Evolutionary conservation across 1,284 basidiomycete genomes (phyloP).

Genomic region (Exobasidium cylindrosporum): DNA sequence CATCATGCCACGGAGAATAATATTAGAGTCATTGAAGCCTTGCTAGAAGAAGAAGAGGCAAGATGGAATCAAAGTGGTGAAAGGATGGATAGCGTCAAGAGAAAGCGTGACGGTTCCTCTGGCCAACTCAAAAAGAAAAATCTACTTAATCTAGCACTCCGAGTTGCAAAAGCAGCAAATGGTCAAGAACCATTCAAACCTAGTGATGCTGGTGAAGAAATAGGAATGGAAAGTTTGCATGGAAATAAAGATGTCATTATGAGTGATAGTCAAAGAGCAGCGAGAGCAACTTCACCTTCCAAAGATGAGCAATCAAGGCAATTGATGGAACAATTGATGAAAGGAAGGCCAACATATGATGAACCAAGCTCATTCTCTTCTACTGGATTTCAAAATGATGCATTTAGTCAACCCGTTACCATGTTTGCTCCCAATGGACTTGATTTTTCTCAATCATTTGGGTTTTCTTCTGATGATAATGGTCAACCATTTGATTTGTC

Average conservation of each 20-base stretch:
- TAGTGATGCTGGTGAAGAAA: neutral
- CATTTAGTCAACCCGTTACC: neutral
- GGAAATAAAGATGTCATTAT: constrained; percentile 17
- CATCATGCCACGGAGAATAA: constrained; percentile 34
- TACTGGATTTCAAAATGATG: neutral
- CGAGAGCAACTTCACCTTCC: constrained; percentile 17
- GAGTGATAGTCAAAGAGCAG: constrained; percentile 16
- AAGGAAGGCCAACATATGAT: neutral
- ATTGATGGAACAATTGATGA: constrained; percentile 18
- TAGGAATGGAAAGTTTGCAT: constrained; percentile 11
- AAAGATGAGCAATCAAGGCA: constrained; percentile 16
- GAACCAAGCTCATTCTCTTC: constrained; percentile 9
- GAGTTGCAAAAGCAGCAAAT: constrained; percentile 36
- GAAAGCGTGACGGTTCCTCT: constrained; percentile 20
- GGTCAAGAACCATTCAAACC: constrained; percentile 13
- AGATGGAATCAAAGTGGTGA: constrained; percentile 36
- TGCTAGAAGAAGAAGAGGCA: constrained; percentile 48
- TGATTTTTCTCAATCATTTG: neutral
- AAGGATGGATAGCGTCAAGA: constrained; percentile 11
- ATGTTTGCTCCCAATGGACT: neutral
- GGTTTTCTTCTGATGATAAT: neutral
- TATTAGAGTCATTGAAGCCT: constrained; percentile 46
- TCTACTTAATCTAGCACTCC: constrained; percentile 38
- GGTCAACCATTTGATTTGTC: constrained; percentile 12
- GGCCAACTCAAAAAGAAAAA: constrained; percentile 27